A percentile compares a stretch with the other conserved stretches of the same genome.
phyloP scores from a whole-genome alignment of 257 asterid genomes.

The Catharanthus roseus region DNA sequence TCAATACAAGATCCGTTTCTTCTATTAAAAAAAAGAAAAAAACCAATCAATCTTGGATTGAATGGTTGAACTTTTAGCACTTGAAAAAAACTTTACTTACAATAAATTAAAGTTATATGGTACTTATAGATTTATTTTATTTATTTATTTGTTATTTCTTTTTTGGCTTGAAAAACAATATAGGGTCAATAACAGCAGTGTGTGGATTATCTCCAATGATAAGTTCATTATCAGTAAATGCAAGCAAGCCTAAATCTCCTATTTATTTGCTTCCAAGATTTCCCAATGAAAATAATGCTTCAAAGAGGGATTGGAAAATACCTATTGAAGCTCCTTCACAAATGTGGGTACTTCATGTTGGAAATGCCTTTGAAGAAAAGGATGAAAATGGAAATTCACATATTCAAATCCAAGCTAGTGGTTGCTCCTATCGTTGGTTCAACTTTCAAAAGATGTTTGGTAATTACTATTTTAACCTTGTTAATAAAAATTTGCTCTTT shows the following conservation, averaged over 20 bases:
- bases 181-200: constrained; percentile 88
- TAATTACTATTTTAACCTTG: constrained; percentile 12
- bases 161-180: too few species aligned
- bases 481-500: too few species aligned
- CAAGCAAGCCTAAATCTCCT: constrained; percentile 84
- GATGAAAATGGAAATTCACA: constrained; percentile 37
- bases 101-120: too few species aligned
- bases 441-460: constrained; percentile 98
- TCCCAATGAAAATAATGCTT: constrained; percentile 17
- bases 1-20: too few species aligned
- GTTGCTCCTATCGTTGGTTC: constrained; percentile 92
- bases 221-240: constrained; percentile 74
- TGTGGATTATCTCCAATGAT: constrained; percentile 97
- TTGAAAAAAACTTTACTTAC: too few species aligned
- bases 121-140: too few species aligned
- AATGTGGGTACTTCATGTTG: constrained; percentile 90
- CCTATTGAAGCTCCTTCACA: constrained; percentile 94
- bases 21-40: too few species aligned
- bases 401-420: constrained; percentile 76
- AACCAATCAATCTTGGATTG: too few species aligned
- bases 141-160: too few species aligned
- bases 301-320: constrained; percentile 63
- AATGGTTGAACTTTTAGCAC: too few species aligned
- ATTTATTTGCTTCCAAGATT: constrained; percentile 77
- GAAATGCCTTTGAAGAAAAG: constrained; percentile 67